Percentiles rank a stretch among this genome's conserved stretches.
These are phyloP conservation scores for Rauvolfia tetraphylla DNA, from an alignment of 257 asterid species.

Conservation along the genomic window DNA sequence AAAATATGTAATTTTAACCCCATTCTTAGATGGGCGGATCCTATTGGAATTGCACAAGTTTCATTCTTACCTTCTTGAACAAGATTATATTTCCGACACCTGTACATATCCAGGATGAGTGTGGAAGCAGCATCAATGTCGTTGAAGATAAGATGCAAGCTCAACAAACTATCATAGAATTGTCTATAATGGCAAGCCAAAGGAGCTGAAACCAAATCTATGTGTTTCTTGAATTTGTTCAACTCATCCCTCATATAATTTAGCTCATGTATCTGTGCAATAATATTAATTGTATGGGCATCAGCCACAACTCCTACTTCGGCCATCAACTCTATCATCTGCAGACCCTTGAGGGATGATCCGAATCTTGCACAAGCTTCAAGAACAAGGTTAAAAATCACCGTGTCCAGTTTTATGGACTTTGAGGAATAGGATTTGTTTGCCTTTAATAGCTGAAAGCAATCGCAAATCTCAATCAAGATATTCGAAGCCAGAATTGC, in stretches of 20 bases:
- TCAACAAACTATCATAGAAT: constrained; percentile 60
- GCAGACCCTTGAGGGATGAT: constrained; percentile 59
- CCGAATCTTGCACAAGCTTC: constrained; percentile 69
- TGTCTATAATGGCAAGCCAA: constrained; percentile 46
- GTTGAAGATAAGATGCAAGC: constrained; percentile 67
- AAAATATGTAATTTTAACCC: constrained; percentile 55
- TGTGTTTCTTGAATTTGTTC: constrained; percentile 49
- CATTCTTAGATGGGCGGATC: constrained; percentile 57
- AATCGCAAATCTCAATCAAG: constrained; percentile 54
- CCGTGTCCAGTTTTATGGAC: constrained; percentile 45
- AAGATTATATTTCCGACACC: constrained; percentile 15
- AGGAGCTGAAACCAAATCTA: constrained; percentile 43
- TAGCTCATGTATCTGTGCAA: constrained; percentile 67
- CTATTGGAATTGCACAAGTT: constrained; percentile 47
- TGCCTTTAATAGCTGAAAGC: constrained; percentile 22
- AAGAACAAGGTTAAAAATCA: constrained; percentile 74
- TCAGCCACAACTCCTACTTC: constrained; percentile 55
- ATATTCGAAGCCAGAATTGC: constrained; percentile 57
- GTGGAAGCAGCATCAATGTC: constrained; percentile 72
- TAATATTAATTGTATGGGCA: constrained; percentile 58
- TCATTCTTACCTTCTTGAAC: constrained; percentile 23
- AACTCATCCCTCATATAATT: constrained; percentile 69
- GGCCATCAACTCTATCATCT: constrained; percentile 75
- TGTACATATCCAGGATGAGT: constrained; percentile 48
- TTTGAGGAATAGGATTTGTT: constrained; percentile 35